Percentiles rank a stretch among this genome's conserved stretches.
Conservation (phyloP, 768 basidiomycete species). For the Russula olivacea region DNA sequence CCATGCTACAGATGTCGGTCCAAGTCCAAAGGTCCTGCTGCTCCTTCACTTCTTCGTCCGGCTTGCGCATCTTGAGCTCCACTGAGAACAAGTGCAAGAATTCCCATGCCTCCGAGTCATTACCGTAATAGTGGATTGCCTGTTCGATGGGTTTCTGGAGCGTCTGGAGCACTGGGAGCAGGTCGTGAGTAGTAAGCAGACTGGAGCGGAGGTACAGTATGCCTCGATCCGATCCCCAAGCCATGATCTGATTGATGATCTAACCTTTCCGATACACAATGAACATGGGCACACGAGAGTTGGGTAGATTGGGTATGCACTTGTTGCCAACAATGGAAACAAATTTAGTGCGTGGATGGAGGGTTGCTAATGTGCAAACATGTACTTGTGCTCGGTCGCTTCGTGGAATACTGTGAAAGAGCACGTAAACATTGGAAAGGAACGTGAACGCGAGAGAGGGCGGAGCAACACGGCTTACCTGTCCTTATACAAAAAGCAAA, state of each 20-base stretch:
- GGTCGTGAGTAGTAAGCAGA: no score
- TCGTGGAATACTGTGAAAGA: constrained; percentile 55
- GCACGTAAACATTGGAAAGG: not conserved
- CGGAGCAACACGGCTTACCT: constrained; percentile 49
- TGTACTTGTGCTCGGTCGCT: constrained; percentile 73
- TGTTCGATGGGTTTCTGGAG: no score
- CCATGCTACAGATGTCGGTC: no score
- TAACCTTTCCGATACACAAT: constrained; percentile 92
- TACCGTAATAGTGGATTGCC: no score
- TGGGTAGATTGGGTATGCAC: constrained; percentile 93
- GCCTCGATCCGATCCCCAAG: constrained; percentile 78
- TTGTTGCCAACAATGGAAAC: constrained; percentile 92
- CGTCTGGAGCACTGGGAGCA: no score
- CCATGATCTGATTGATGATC: constrained; percentile 75
- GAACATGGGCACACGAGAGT: constrained; percentile 83
- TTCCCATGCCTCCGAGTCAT: no score
- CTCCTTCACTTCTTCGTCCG: no score
- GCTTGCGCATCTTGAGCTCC: no score
- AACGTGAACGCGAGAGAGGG: not conserved
- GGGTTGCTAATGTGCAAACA: constrained; percentile 64
- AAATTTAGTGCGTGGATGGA: constrained; percentile 90
- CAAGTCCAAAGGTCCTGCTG: no score
- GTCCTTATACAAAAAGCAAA: constrained; percentile 94
- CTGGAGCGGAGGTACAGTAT: no score
- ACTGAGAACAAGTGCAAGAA: no score